These are phyloP conservation scores for Talaromyces nanjingensis DNA, from an alignment of 495 filamentous ascomycete species.

Conservation along the genomic window DNA sequence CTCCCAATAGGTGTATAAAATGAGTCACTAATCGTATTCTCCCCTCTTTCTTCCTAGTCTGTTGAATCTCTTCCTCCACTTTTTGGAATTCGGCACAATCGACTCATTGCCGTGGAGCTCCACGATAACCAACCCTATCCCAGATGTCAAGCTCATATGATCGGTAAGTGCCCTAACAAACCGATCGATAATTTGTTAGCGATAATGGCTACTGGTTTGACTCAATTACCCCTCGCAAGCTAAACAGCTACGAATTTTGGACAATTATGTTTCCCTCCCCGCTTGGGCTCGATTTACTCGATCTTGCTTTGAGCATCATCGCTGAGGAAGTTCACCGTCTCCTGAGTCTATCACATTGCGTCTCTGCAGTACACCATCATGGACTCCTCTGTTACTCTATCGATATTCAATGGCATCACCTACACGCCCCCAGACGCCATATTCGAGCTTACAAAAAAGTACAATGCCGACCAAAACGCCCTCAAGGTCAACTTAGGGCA, in stretches of 20 bases:
- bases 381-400: neutral
- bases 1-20: neutral
- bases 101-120: neutral
- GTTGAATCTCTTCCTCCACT: neutral
- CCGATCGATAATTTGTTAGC: neutral
- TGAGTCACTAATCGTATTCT: neutral
- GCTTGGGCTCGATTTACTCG: neutral
- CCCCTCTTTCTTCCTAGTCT: neutral
- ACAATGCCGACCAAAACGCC: slow-evolving; percentile 20
- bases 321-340: neutral
- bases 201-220: neutral
- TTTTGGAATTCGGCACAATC: neutral
- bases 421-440: slow-evolving; percentile 31
- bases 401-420: slow-evolving; percentile 17
- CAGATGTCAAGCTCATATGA: neutral
- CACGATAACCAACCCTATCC: neutral
- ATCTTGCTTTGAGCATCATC: neutral
- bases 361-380: neutral
- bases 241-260: neutral
- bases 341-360: neutral
- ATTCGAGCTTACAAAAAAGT: slow-evolving; percentile 27
- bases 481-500: slow-evolving; percentile 31
- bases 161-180: neutral
- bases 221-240: neutral
- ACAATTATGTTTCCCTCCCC: neutral